Conservation (phyloP, 805 yeast genomes). For the Barnettozyma salicaria region DNA sequence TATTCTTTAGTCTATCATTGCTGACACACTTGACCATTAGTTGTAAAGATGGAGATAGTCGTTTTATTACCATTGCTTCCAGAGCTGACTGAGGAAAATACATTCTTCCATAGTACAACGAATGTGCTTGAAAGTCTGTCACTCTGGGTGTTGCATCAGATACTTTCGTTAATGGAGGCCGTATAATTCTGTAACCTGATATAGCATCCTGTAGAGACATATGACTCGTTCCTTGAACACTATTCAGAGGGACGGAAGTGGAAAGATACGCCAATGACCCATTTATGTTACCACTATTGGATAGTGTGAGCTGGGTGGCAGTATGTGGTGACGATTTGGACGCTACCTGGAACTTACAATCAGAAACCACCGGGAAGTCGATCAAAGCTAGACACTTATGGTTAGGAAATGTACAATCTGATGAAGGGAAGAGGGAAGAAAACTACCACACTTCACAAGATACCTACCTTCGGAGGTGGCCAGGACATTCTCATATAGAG, state of each 20-base stretch:
- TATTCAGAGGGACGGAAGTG: slow-evolving; percentile 51
- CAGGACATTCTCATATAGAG: slow-evolving; percentile 67
- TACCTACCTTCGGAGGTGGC: slow-evolving; percentile 50
- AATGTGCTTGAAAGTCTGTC: slow-evolving; percentile 23
- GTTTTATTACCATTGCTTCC: slow-evolving; percentile 78
- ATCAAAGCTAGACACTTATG: slow-evolving; percentile 38
- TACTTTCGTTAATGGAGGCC: slow-evolving; percentile 32
- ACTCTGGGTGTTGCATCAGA: background rate
- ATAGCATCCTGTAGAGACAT: slow-evolving; percentile 61
- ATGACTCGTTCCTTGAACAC: slow-evolving; percentile 44
- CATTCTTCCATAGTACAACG: slow-evolving; percentile 77
- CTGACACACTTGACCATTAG: slow-evolving; percentile 70
- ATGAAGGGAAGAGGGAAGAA: no score
- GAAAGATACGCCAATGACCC: slow-evolving; percentile 84
- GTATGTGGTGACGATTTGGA: slow-evolving; percentile 64
- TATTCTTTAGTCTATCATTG: slow-evolving; percentile 48
- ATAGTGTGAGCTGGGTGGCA: slow-evolving; percentile 66
- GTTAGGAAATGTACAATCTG: background rate
- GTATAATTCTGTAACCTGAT: slow-evolving; percentile 58
- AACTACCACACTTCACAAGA: no score
- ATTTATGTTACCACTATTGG: slow-evolving; percentile 56
- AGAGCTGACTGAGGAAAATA: slow-evolving; percentile 80
- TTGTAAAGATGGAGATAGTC: slow-evolving; percentile 56
- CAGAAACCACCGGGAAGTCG: slow-evolving; percentile 68
- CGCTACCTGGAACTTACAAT: slow-evolving; percentile 58